Conservation (phyloP, 805 yeast genomes). For the Cyberlindnera maclurae region DNA sequence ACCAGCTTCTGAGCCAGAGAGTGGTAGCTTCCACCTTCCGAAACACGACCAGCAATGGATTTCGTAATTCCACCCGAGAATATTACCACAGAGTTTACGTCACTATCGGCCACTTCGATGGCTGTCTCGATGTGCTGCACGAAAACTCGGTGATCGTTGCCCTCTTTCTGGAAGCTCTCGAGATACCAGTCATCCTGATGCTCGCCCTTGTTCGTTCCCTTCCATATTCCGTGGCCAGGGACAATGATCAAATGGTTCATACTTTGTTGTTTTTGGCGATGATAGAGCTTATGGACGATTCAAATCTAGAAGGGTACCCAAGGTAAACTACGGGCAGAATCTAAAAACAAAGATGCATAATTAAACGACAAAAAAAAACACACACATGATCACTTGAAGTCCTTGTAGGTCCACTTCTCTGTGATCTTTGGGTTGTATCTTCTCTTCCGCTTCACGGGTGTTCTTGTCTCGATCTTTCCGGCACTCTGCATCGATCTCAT, state of each 20-base stretch:
- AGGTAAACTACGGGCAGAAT: not conserved
- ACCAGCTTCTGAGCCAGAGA: constrained; percentile 33
- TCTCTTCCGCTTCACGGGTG: constrained; percentile 54
- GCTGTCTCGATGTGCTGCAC: constrained; percentile 50
- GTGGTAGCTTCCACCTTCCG: constrained; percentile 57
- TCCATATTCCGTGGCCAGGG: constrained; percentile 65
- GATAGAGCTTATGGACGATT: not conserved
- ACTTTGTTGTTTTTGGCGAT: not conserved
- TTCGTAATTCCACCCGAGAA: constrained; percentile 72
- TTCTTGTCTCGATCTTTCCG: constrained; percentile 83
- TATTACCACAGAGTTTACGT: constrained; percentile 33
- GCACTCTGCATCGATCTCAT: constrained; percentile 74
- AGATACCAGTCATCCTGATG: constrained; percentile 53
- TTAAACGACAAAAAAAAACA: constrained; percentile 9
- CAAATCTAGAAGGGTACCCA: not conserved
- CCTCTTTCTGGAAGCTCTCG: constrained; percentile 61
- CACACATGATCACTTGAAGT: constrained; percentile 47
- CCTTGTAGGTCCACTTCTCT: constrained; percentile 92
- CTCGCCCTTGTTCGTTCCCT: constrained; percentile 38
- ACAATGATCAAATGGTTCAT: constrained; percentile 34
- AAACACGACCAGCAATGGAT: constrained; percentile 40
- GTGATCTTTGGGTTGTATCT: constrained; percentile 69
- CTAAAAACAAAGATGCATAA: not conserved
- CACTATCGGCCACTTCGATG: constrained; percentile 28
- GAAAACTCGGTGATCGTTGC: constrained; percentile 61